A percentile compares a stretch with the other conserved stretches of the same genome.
These are phyloP conservation scores for Vitis cinerea DNA, from an alignment of 164 flowering plant species.

Conservation along the genomic window DNA sequence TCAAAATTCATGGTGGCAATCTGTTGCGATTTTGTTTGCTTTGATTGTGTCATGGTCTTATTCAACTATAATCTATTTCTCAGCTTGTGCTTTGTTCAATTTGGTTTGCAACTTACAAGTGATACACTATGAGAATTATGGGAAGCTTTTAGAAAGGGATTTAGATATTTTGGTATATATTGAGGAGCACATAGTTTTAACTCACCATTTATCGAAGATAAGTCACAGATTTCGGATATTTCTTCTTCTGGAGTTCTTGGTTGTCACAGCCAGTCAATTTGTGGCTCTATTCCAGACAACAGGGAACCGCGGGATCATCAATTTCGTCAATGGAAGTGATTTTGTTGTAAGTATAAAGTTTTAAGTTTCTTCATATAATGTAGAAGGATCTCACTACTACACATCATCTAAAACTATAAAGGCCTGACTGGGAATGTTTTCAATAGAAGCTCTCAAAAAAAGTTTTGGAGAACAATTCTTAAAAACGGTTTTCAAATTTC, in stretches of 20 bases:
- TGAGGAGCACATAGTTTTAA: conserved; percentile 42
- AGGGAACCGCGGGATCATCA: conserved; percentile 30
- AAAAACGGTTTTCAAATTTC: no score
- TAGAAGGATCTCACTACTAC: no score
- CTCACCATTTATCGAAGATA: conserved; percentile 36
- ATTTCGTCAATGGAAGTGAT: conserved; percentile 51
- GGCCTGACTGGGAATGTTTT: no score
- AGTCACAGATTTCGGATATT: conserved; percentile 48
- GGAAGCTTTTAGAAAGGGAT: conserved; percentile 41
- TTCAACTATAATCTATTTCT: conserved; percentile 27
- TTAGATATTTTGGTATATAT: conserved; percentile 38
- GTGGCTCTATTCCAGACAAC: conserved; percentile 35
- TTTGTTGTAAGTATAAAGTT: conserved; percentile 48
- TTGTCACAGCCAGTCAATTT: conserved; percentile 35
- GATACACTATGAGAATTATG: conserved; percentile 43
- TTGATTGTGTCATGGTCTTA: conserved; percentile 39
- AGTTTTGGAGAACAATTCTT: no score
- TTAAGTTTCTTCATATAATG: not conserved
- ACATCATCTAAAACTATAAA: no score
- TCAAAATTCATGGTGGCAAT: conserved; percentile 24
- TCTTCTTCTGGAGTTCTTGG: conserved; percentile 36
- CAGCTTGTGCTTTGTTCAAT: conserved; percentile 35
- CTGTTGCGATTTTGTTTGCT: conserved; percentile 21
- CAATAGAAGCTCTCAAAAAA: no score
- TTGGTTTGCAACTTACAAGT: conserved; percentile 46